These are phyloP conservation scores for Citrus australasica DNA, from an alignment of 345 rosid genomes.

Conservation along the genomic window DNA sequence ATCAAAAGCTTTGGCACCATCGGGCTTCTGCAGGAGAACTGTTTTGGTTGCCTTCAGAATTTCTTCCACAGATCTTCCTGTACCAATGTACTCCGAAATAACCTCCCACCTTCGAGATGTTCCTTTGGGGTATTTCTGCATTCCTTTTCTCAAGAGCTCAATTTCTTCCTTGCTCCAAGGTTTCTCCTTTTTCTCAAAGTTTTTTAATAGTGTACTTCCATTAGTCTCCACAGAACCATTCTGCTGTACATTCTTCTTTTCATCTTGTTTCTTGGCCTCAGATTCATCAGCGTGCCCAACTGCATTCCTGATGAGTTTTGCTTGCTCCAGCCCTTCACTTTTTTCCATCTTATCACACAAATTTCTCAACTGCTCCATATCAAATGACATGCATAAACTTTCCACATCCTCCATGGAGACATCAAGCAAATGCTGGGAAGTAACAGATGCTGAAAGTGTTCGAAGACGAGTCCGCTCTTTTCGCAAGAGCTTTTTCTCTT, in stretches of 20 bases:
- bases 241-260: constrained; percentile 38
- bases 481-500: constrained; percentile 89
- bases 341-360: constrained; percentile 75
- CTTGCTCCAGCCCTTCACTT: constrained; percentile 55
- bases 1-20: constrained; percentile 82
- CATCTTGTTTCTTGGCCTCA: constrained; percentile 40
- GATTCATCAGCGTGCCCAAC: constrained; percentile 30
- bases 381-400: constrained; percentile 72
- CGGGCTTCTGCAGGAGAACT: constrained; percentile 96
- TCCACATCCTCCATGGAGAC: constrained; percentile 74
- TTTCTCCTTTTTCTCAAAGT: constrained; percentile 58
- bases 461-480: constrained; percentile 89
- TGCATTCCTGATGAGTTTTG: constrained; percentile 58
- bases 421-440: constrained; percentile 53
- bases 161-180: constrained; percentile 93
- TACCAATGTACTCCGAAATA: constrained; percentile 87
- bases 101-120: constrained; percentile 99
- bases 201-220: constrained; percentile 40
- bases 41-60: constrained; percentile 92
- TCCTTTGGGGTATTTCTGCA: constrained; percentile 85
- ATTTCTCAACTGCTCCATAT: constrained; percentile 57
- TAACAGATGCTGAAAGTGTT: constrained; percentile 58
- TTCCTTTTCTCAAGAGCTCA: constrained; percentile 90
- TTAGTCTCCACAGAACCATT: constrained; percentile 50
- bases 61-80: constrained; percentile 93